Conservation (phyloP, 2,329 filamentous ascomycete species). For the Cytospora leucostoma region DNA sequence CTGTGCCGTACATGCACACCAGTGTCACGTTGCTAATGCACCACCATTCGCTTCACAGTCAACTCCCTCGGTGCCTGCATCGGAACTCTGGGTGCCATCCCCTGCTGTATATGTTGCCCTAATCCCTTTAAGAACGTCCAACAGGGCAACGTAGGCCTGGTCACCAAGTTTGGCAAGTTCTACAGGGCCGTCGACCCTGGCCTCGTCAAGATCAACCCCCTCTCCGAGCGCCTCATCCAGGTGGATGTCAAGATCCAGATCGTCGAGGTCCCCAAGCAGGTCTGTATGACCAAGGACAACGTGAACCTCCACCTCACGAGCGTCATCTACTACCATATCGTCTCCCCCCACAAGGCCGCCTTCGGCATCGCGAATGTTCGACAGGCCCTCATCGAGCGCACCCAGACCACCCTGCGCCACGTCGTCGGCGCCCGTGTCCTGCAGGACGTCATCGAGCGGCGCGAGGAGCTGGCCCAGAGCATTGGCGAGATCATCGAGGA, state of each 20-base stretch:
- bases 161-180: slow-evolving; percentile 95
- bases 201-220: slow-evolving; percentile 94
- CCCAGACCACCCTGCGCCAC: slow-evolving; percentile 94
- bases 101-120: slow-evolving; percentile 88
- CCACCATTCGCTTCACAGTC: slow-evolving; percentile 46
- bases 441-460: slow-evolving; percentile 97
- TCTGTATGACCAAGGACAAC: slow-evolving; percentile 99
- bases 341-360: slow-evolving; percentile 90
- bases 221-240: slow-evolving; percentile 85
- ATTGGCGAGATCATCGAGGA: slow-evolving; percentile 98
- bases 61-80: slow-evolving; percentile 73
- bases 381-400: slow-evolving; percentile 95
- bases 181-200: slow-evolving; percentile 95
- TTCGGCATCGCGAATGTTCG: slow-evolving; percentile 95
- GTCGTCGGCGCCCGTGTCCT: slow-evolving; percentile 94
- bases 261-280: slow-evolving; percentile 91
- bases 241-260: slow-evolving; percentile 99
- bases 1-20: not conserved
- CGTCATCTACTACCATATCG: slow-evolving; percentile 99
- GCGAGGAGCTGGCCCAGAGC: slow-evolving; percentile 92
- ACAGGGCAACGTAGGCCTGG: slow-evolving; percentile 92
- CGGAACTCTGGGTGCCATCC: slow-evolving; percentile 81
- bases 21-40: slow-evolving; percentile 5
- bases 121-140: slow-evolving; percentile 93
- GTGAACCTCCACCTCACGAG: slow-evolving; percentile 91